A percentile compares a stretch with the other conserved stretches of the same genome.
Conservation (phyloP, 208 protist species). For the Naegleria gruberi region DNA sequence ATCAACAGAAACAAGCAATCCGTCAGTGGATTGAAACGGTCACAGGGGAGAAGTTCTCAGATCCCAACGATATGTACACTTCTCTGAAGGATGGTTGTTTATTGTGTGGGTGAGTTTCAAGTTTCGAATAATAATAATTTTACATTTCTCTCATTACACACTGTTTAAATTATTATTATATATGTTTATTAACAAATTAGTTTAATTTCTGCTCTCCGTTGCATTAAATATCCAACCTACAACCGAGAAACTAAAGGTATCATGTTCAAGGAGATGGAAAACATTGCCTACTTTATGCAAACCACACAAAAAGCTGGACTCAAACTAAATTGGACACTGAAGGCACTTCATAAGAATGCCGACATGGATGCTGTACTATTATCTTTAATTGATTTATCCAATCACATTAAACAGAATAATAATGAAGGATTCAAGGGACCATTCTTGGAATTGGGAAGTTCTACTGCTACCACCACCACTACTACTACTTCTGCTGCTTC, state of each 20-base stretch:
- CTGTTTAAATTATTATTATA: neutral
- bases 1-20: neutral
- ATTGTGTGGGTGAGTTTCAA: neutral
- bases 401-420: neutral
- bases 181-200: neutral
- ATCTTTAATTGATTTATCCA: neutral
- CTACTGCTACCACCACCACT: neutral
- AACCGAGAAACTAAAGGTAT: neutral
- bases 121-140: too few relatives aligned
- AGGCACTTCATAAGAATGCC: neutral
- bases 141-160: neutral
- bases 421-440: neutral
- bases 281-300: constrained; percentile 20
- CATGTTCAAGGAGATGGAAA: constrained; percentile 16
- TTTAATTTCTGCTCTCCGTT: neutral
- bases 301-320: neutral
- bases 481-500: neutral
- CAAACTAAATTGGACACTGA: neutral
- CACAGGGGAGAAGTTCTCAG: neutral
- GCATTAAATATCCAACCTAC: neutral
- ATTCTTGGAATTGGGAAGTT: neutral
- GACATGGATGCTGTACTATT: neutral
- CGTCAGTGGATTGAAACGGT: constrained; percentile 8
- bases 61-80: neutral
- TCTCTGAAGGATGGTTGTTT: neutral